Percentiles rank a stretch among this genome's conserved stretches.
Conservation (phyloP, 2,329 filamentous ascomycete species). For the Cordyceps cicadae region DNA sequence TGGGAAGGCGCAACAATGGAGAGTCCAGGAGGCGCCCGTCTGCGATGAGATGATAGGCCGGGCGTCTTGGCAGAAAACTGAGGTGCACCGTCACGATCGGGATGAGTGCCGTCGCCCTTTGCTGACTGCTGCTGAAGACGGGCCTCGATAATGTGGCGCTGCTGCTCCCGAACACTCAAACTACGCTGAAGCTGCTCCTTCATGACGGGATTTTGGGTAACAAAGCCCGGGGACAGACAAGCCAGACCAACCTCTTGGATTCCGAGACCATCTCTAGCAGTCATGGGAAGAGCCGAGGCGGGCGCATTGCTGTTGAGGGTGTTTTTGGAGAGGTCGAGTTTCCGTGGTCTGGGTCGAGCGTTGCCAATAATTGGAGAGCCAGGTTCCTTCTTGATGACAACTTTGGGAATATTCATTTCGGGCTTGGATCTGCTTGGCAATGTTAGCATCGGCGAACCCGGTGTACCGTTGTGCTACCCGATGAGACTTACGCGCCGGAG, state of each 20-base stretch:
- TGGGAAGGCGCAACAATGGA: constrained; percentile 94
- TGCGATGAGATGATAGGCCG: constrained; percentile 56
- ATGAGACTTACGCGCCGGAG: constrained; percentile 46
- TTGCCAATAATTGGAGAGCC: constrained; percentile 72
- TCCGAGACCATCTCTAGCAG: constrained; percentile 66
- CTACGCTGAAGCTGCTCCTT: constrained; percentile 91
- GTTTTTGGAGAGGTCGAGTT: constrained; percentile 68
- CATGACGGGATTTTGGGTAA: constrained; percentile 94
- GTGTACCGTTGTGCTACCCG: constrained; percentile 1
- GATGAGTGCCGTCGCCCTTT: constrained; percentile 55
- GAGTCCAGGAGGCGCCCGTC: constrained; percentile 78
- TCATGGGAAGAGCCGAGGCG: constrained; percentile 63
- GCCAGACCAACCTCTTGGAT: constrained; percentile 92
- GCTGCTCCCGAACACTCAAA: constrained; percentile 86
- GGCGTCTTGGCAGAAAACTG: constrained; percentile 61
- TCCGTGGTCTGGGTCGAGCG: constrained; percentile 66
- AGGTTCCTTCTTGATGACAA: constrained; percentile 94
- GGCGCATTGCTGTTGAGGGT: constrained; percentile 42
- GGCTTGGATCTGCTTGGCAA: constrained; percentile 32
- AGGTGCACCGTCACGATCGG: constrained; percentile 43
- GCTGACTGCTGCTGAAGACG: constrained; percentile 82
- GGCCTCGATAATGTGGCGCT: constrained; percentile 89
- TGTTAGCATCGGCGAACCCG: background rate
- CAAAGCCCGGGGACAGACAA: constrained; percentile 89
- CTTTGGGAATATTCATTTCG: constrained; percentile 58